These are phyloP conservation scores for Globisporangium perplexum DNA, from an alignment of 352 stramenopile genomes.

Conservation along the genomic window DNA sequence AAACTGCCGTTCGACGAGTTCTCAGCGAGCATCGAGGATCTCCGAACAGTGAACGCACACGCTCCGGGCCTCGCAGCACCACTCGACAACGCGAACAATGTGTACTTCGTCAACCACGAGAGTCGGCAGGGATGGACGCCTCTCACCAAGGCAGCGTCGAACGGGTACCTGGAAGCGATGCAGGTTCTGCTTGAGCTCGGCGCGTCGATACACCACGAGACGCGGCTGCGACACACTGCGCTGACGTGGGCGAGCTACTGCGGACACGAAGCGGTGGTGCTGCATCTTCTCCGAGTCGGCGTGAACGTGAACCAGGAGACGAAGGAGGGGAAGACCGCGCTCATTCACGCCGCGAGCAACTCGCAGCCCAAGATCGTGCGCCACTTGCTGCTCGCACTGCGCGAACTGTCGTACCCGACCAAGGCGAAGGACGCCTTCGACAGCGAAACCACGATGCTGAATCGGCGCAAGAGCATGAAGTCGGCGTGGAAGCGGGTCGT, in stretches of 20 bases:
- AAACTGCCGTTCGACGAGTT: slow-evolving; percentile 22
- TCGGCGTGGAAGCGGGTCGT: slow-evolving; percentile 13
- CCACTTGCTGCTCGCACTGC: slow-evolving; percentile 41
- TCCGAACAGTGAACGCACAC: slow-evolving; percentile 9
- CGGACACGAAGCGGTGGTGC: slow-evolving; percentile 53
- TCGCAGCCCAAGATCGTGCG: slow-evolving; percentile 42
- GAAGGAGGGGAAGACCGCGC: slow-evolving; percentile 51
- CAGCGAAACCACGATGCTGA: slow-evolving; percentile 7
- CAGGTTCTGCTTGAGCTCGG: slow-evolving; percentile 42
- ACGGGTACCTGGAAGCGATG: slow-evolving; percentile 28
- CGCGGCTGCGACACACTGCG: slow-evolving; percentile 51
- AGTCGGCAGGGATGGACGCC: slow-evolving; percentile 64
- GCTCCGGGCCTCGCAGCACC: background rate
- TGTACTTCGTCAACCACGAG: slow-evolving; percentile 50
- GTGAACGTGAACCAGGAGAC: slow-evolving; percentile 36
- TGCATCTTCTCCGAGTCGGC: slow-evolving; percentile 37
- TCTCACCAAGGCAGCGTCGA: slow-evolving; percentile 54
- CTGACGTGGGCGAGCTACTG: slow-evolving; percentile 76
- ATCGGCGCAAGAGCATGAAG: slow-evolving; percentile 14
- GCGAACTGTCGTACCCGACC: slow-evolving; percentile 29
- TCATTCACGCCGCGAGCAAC: slow-evolving; percentile 66
- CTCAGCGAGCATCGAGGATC: slow-evolving; percentile 11
- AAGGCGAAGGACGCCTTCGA: slow-evolving; percentile 17
- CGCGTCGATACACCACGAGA: slow-evolving; percentile 40
- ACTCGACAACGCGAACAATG: slow-evolving; percentile 3